Percentiles rank a stretch among this genome's conserved stretches.
phyloP scores from a whole-genome alignment of 176 grass and related monocot species.

The Oryza coarctata region DNA sequence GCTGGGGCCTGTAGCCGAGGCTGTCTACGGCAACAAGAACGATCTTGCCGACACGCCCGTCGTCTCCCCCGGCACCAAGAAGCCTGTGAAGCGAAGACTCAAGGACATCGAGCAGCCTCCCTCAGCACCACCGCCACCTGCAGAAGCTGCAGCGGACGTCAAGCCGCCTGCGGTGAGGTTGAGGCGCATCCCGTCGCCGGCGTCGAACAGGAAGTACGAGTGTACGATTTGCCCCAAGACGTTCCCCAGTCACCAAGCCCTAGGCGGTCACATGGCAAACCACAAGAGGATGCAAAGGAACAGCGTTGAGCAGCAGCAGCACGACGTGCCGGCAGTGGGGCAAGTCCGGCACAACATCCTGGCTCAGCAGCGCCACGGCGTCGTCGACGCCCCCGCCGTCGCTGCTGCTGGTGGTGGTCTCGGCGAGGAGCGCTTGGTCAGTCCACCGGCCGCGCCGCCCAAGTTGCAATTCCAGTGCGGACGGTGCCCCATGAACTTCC shows the following conservation, averaged over 20 bases:
- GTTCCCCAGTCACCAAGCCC: conserved; percentile 48
- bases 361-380: not conserved
- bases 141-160: not conserved
- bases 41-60: not conserved
- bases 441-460: not conserved
- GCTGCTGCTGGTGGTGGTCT: not conserved
- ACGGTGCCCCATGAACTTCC: conserved; percentile 21
- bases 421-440: not conserved
- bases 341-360: conserved; percentile 10
- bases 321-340: not conserved
- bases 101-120: not conserved
- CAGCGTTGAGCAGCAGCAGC: not conserved
- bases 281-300: conserved; percentile 20
- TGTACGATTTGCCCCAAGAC: conserved; percentile 33
- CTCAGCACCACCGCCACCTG: not conserved
- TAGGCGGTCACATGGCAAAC: conserved; percentile 41
- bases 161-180: too few species aligned
- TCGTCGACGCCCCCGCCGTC: not conserved
- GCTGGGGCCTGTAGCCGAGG: not conserved
- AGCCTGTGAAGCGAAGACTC: conserved; percentile 8
- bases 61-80: conserved; percentile 1
- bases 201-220: conserved; percentile 21
- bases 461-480: conserved; percentile 1
- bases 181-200: conserved; percentile 38
- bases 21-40: not conserved